A percentile compares a stretch with the other conserved stretches of the same genome.
Conservation (phyloP, 371 early-diverging fungal species). For the Mortierella sp. region DNA sequence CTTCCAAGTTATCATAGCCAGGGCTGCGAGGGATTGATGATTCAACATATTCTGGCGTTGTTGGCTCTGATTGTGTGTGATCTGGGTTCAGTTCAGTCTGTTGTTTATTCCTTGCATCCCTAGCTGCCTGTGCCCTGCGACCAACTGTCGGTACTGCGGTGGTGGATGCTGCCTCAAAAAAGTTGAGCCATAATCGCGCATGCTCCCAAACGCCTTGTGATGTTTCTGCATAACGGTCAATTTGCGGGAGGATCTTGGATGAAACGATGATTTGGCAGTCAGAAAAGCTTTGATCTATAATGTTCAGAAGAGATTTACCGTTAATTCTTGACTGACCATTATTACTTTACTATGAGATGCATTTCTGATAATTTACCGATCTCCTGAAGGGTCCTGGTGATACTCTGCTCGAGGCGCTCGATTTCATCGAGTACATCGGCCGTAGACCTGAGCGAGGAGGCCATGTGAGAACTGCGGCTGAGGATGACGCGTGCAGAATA, state of each 20-base stretch:
- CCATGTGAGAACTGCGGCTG: slow-evolving; percentile 5
- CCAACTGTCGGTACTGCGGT: slow-evolving; percentile 10
- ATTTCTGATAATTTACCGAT: slow-evolving; percentile 46
- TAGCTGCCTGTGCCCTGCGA: slow-evolving; percentile 16
- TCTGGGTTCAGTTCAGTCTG: background rate
- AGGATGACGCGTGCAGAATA: slow-evolving; percentile 2
- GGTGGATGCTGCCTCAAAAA: slow-evolving; percentile 36
- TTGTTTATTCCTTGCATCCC: slow-evolving; percentile 12
- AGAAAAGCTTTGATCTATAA: slow-evolving; percentile 67
- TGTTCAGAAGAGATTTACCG: background rate
- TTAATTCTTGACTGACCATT: background rate
- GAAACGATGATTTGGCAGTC: slow-evolving; percentile 63
- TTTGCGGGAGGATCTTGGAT: slow-evolving; percentile 60
- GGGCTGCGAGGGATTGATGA: background rate
- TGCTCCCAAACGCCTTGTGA: slow-evolving; percentile 58
- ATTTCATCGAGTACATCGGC: slow-evolving; percentile 51
- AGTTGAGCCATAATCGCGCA: slow-evolving; percentile 41
- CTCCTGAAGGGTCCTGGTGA: slow-evolving; percentile 65
- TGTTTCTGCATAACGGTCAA: slow-evolving; percentile 62
- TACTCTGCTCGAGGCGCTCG: slow-evolving; percentile 63
- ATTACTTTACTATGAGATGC: background rate
- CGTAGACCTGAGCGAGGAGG: slow-evolving; percentile 22
- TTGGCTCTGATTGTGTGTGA: slow-evolving; percentile 1
- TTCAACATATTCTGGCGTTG: background rate
- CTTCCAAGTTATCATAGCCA: background rate